Percentiles rank a stretch among this genome's conserved stretches.
Conservation (phyloP, 805 yeast species). For the Henningerozyma blattae region DNA sequence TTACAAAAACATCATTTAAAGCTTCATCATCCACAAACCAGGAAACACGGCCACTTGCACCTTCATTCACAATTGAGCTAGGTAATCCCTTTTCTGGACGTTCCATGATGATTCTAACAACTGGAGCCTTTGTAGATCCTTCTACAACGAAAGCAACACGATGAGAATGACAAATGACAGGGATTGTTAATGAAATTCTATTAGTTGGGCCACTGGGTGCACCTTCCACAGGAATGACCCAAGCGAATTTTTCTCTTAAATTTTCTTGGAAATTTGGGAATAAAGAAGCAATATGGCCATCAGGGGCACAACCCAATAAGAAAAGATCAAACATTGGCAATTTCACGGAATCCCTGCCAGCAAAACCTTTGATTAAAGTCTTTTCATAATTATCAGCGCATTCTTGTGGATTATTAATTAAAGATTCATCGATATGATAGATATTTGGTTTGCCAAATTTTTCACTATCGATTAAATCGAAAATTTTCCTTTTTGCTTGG, state of each 20-base stretch:
- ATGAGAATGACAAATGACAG: conserved; percentile 89
- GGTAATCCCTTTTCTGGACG: conserved; percentile 96
- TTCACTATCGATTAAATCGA: conserved; percentile 39
- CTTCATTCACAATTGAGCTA: conserved; percentile 83
- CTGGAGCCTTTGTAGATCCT: conserved; percentile 91
- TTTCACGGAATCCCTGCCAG: conserved; percentile 91
- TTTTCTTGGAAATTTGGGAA: conserved; percentile 82
- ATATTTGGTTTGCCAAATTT: conserved; percentile 48
- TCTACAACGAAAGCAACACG: conserved; percentile 92
- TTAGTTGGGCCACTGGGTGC: conserved; percentile 83
- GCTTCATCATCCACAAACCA: conserved; percentile 98
- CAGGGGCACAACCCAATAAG: conserved; percentile 94
- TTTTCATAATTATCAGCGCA: conserved; percentile 92
- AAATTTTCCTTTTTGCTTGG: conserved; percentile 68
- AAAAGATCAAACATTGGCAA: conserved; percentile 89
- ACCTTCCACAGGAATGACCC: conserved; percentile 88
- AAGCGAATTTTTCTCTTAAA: conserved; percentile 79
- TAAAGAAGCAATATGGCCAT: conserved; percentile 94
- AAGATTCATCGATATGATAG: conserved; percentile 68
- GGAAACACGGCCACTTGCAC: conserved; percentile 91
- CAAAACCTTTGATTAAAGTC: conserved; percentile 75
- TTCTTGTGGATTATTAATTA: conserved; percentile 73
- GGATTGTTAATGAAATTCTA: conserved; percentile 83
- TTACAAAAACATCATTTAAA: conserved; percentile 54
- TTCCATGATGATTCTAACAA: conserved; percentile 84